Base-by-base conservation (phyloP, 768 basidiomycete genomes). In the Leccinum sublutescens region DNA sequence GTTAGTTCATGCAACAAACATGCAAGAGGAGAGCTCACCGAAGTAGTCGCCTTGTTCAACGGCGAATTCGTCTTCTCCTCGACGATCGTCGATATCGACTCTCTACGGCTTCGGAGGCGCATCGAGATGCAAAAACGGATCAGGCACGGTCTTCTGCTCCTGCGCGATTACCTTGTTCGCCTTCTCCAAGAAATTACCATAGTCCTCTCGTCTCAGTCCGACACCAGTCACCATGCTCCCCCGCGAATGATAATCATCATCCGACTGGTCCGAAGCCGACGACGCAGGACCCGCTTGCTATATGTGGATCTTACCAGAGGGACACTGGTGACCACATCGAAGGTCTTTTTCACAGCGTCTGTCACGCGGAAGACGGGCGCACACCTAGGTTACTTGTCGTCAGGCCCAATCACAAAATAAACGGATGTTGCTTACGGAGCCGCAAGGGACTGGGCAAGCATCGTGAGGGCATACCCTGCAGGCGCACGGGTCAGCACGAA, bases 31-130 rank as follows among this genome's bases (percentile, higher is more conserved):
- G 5, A 25, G 63, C 84, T 64, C 67, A 93, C 91, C 60, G 93
- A 88, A 55, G 88, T 88, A 68, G 93, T 91, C 11, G 94, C 93
- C 75, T 95, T 96, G 78, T 97, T 97, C 59, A 96, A 77, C 11
- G 94, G 94, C 23, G 95, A 94, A 62, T 89, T 89, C 1, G 80
- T 78, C 78, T 96, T 96, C 66, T 96, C 94, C 62, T 95, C 93
- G 33, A 93, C 88, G 55, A 96, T 93, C 4, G 91, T 89, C 12
- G 90, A 86, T 57, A 96, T 95, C 5, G 93, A 94, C 67, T 96
- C 95, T 17, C 89, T 86, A 95, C 1, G 93, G 92, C 60, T 82
- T 81, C 29, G 75, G 78, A 10, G 92, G 92, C 8, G 84, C 76
- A 36, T 93, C 90, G 11, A 52, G 48, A 15, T 68, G 68, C 47